Percentiles rank a stretch among this genome's conserved stretches.
Conservation (phyloP, 371 early-diverging fungal genomes). For the Dinochytrium kinnereticum region DNA sequence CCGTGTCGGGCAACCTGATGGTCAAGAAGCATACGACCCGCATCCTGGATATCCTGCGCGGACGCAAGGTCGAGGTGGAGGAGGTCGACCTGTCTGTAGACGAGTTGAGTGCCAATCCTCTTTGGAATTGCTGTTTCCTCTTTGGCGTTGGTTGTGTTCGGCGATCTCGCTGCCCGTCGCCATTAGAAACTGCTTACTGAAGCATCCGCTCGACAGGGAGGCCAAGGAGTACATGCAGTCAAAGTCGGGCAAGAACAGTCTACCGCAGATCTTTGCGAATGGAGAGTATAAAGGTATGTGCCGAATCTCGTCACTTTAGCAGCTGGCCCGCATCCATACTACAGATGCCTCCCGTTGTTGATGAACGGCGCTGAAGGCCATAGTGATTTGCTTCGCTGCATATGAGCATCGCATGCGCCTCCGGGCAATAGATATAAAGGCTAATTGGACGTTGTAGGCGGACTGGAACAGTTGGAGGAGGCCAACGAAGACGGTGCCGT, state of each 20-base stretch:
- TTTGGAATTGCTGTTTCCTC: neutral
- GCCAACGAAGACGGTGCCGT: slow-evolving; percentile 50
- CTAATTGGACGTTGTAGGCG: no score
- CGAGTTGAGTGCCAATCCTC: no score
- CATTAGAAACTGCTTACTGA: no score
- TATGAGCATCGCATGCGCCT: no score
- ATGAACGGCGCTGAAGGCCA: no score
- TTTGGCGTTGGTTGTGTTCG: neutral
- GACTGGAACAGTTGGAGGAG: slow-evolving; percentile 46
- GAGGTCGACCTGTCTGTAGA: slow-evolving; percentile 28
- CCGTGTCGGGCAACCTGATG: slow-evolving; percentile 17
- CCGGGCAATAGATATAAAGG: no score
- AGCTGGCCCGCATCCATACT: no score
- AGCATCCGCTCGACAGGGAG: slow-evolving; percentile 39
- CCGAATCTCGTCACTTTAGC: no score
- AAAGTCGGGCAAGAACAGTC: slow-evolving; percentile 58
- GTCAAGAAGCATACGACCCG: slow-evolving; percentile 26
- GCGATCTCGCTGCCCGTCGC: no score
- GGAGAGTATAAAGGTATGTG: slow-evolving; percentile 63
- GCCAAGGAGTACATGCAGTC: slow-evolving; percentile 67
- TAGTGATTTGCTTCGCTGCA: no score
- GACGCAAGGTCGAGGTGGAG: slow-evolving; percentile 21
- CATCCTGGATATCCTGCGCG: slow-evolving; percentile 26
- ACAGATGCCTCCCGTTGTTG: no score
- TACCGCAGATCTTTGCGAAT: slow-evolving; percentile 74